Evolutionary conservation across 2,329 filamentous ascomycete species (phyloP).

Genomic region (Helotiales sp.): DNA sequence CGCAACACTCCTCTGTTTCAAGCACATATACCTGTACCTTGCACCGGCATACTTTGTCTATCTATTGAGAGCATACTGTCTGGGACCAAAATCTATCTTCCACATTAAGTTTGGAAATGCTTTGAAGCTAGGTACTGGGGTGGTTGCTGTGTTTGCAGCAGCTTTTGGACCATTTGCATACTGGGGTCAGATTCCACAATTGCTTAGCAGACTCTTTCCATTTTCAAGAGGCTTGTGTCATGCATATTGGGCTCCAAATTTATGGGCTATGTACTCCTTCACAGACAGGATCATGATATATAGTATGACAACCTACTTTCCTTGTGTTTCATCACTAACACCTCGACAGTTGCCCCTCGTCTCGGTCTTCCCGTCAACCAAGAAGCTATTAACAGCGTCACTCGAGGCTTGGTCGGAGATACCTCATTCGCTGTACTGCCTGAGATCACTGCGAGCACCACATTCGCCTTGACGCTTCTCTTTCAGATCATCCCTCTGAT

Average conservation of each 20-base stretch:
- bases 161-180: constrained; percentile 88
- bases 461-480: constrained; percentile 78
- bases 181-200: constrained; percentile 80
- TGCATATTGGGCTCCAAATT: constrained; percentile 96
- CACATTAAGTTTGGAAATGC: constrained; percentile 76
- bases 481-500: constrained; percentile 79
- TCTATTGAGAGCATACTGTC: constrained; percentile 84
- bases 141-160: constrained; percentile 69
- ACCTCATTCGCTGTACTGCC: constrained; percentile 92
- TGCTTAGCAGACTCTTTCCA: constrained; percentile 83
- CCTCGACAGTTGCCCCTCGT: constrained; percentile 69
- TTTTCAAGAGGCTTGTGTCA: constrained; percentile 94
- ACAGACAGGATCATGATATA: constrained; percentile 79
- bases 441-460: constrained; percentile 75
- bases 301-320: constrained; percentile 47
- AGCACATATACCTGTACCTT: constrained; percentile 97
- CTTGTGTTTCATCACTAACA: constrained; percentile 37
- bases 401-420: constrained; percentile 88
- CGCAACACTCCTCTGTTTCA: constrained; percentile 84
- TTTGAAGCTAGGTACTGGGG: constrained; percentile 76
- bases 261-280: constrained; percentile 97
- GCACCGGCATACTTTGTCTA: constrained; percentile 95
- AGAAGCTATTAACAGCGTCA: constrained; percentile 83
- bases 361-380: constrained; percentile 72
- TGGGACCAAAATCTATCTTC: constrained; percentile 75